Evolutionary conservation across 2,329 filamentous ascomycete species (phyloP), one percentile per base, ranked within the genome.

Genomic region (Parastagonospora avenae): DNA sequence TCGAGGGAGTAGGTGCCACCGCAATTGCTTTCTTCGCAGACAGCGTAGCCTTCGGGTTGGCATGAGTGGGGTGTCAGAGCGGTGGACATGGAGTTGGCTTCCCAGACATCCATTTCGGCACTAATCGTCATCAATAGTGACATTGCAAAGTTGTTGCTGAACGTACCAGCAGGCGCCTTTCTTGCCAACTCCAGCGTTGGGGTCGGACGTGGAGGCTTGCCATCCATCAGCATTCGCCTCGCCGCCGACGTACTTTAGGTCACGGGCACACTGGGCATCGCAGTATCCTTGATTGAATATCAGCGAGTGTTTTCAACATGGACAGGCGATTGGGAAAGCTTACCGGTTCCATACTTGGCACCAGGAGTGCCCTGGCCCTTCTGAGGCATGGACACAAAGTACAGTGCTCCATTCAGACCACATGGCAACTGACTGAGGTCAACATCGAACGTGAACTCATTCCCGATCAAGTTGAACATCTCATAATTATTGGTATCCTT

Each of bases 41-140:
- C 76, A 44, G 71, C 72, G 66, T 82, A 82, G 32, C 76, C 78
- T 43, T 77, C 71, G 46, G 70, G 75, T 38, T 74, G 71, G 76
- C 86, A 89, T 29, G 83, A 79, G 70, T 89, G 86, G 10, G 86
- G 84, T 1, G 86, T 89, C 61, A 79, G 77, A 39, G 85, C 86
- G 7, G 80, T 81, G n/a, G 84, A 80, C 60, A 85, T 80, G 58
- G 76, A 79, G 77, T 89, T 88, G 50, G 85, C 85, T 73, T 89
- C 85, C 84, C 85, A 64, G 12, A 63, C 78, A 62, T 87, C 85
- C 80, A 88, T 85, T 71, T 88, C 85, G 44, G 80, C 76, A 66
- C 54, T 60, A 31, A 12, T 12, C 7, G 36, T 14, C 24, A 15
- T 48, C 10, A 36, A 28, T 15, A 27, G 14, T 4, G 9, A 15